Conservation (phyloP, 2,329 filamentous ascomycete genomes). For the Diaporthe velutina region DNA sequence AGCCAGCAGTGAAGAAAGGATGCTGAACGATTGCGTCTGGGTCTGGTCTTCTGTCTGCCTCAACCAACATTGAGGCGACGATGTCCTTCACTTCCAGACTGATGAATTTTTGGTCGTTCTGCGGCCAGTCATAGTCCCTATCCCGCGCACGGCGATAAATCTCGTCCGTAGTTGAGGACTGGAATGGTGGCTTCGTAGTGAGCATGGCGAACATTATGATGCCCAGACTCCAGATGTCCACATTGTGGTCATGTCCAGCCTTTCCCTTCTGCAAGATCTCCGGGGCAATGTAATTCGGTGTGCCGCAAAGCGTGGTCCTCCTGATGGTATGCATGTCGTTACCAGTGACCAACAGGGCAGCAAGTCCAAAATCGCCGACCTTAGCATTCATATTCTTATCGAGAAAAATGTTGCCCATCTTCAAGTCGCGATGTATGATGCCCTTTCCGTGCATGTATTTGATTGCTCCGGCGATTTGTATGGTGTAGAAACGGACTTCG, state of each 20-base stretch:
- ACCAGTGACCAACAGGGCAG: slow-evolving; percentile 90
- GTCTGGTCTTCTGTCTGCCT: slow-evolving; percentile 80
- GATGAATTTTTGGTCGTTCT: slow-evolving; percentile 76
- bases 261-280: slow-evolving; percentile 96
- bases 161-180: slow-evolving; percentile 89
- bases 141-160: slow-evolving; percentile 81
- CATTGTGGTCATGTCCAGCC: slow-evolving; percentile 96
- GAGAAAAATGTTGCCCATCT: slow-evolving; percentile 98
- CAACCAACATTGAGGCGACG: slow-evolving; percentile 80
- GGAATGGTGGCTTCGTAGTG: slow-evolving; percentile 95
- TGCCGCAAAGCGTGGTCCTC: slow-evolving; percentile 94
- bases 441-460: slow-evolving; percentile 98
- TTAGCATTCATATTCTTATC: slow-evolving; percentile 97
- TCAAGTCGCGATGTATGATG: slow-evolving; percentile 96
- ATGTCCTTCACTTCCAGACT: slow-evolving; percentile 83
- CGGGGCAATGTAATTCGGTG: slow-evolving; percentile 97
- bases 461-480: slow-evolving; percentile 96
- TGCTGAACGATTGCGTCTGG: slow-evolving; percentile 85
- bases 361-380: slow-evolving; percentile 96
- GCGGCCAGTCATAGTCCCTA: slow-evolving; percentile 85
- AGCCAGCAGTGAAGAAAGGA: slow-evolving; percentile 82
- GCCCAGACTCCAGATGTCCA: slow-evolving; percentile 97
- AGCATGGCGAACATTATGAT: slow-evolving; percentile 99
- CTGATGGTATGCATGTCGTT: slow-evolving; percentile 88
- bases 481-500: slow-evolving; percentile 92